Evolutionary conservation across 345 rosid genomes (phyloP).

Genomic region (Bruguiera sexangula): DNA sequence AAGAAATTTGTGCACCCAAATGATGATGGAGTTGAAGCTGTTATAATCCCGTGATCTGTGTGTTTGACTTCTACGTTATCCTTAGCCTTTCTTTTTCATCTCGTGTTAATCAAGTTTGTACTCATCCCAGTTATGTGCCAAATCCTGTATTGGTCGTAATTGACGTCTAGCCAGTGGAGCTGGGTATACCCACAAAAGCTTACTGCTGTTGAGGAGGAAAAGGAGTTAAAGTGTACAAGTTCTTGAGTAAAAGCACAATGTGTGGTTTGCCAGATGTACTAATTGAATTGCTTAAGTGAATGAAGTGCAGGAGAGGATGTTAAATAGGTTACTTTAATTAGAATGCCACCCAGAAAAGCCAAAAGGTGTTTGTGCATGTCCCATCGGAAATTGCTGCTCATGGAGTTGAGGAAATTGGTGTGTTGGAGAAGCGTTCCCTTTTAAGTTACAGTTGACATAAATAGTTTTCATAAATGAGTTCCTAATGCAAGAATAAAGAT

Average conservation of each 20-base stretch:
- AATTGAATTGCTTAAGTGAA: not conserved
- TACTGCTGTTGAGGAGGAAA: constrained; percentile 91
- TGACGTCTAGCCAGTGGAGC: constrained; percentile 92
- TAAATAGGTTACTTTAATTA: constrained; percentile 24
- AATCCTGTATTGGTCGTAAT: constrained; percentile 89
- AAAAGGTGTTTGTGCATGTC: constrained; percentile 80
- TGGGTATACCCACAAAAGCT: constrained; percentile 90
- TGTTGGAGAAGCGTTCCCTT: constrained; percentile 8
- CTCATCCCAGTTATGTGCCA: constrained; percentile 58
- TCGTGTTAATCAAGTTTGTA: not conserved
- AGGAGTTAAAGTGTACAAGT: constrained; percentile 44
- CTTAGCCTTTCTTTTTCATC: not conserved
- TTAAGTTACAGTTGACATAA: not conserved
- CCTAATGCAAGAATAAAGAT: not conserved
- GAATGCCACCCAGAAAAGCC: constrained; percentile 94
- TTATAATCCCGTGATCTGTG: not conserved
- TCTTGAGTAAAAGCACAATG: not conserved
- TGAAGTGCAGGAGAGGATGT: not conserved
- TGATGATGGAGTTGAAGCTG: not conserved
- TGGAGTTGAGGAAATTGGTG: constrained; percentile 97
- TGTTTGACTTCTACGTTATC: not conserved
- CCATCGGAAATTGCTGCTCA: constrained; percentile 88
- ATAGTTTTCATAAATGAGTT: not conserved
- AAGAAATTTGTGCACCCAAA: not conserved
- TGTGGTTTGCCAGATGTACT: not conserved